A percentile compares a stretch with the other conserved stretches of the same genome.
Conservation (phyloP, 192 early-diverging fungal species). For the Backusella australiensis region DNA sequence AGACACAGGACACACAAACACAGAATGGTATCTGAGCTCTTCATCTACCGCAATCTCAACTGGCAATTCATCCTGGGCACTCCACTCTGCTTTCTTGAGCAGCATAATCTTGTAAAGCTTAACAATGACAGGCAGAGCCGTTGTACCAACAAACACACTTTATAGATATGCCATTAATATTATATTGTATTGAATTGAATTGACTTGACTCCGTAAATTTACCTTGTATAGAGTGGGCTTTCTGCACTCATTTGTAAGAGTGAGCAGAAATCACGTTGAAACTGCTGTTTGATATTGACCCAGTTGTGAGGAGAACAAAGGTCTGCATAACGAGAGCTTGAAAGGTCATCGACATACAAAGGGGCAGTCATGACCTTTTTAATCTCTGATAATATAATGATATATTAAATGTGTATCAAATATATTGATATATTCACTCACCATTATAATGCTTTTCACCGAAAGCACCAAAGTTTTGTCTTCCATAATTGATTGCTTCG, state of each 20-base stretch:
- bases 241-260: conserved; percentile 70
- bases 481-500: conserved; percentile 77
- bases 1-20: conserved; percentile 95
- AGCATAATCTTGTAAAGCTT: conserved; percentile 91
- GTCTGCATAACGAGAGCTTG: conserved; percentile 46
- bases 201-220: background rate
- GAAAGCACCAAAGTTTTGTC: conserved; percentile 67
- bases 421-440: conserved; percentile 17
- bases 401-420: no score
- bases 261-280: conserved; percentile 79
- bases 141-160: conserved; percentile 75
- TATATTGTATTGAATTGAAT: no score
- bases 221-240: conserved; percentile 70
- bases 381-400: conserved; percentile 37
- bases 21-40: conserved; percentile 86
- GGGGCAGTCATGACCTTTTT: conserved; percentile 43
- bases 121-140: conserved; percentile 87
- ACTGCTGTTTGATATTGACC: conserved; percentile 59
- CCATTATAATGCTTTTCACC: conserved; percentile 61
- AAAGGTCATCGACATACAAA: conserved; percentile 27
- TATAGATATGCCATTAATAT: background rate
- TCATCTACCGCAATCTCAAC: conserved; percentile 89
- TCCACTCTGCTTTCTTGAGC: conserved; percentile 86
- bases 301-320: conserved; percentile 39
- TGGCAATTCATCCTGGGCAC: conserved; percentile 86